Evolutionary conservation across 2,329 filamentous ascomycete genomes (phyloP), one percentile per base, ranked within the genome.

Genomic region (Geosmithia morbida): DNA sequence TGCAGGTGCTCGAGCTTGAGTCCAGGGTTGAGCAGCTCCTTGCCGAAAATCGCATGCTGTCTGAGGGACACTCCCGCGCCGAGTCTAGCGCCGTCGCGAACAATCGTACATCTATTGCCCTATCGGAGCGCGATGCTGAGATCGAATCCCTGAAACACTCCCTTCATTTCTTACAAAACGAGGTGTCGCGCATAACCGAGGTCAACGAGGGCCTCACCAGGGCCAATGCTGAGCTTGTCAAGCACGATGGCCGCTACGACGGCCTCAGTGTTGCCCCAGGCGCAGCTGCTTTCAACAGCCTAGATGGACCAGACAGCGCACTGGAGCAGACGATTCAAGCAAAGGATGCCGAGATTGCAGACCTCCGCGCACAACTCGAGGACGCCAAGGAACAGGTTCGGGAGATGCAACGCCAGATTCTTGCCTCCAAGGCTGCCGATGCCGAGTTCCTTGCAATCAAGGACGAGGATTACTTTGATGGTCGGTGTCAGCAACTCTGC

Each of bases 391-490:
- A 75, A 50, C 70, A 77, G 58, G 76, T 84, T 46, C 72, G 73
- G 49, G 63, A 67, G 33, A 59, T 70, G 54, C 66, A 70, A 50
- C 62, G 63, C 42, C 60, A 81, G 60, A 81, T 83, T 44, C 69
- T 82, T 51, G 65, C 64, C 17, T 61, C 72, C 50, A 79, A 79
- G 56, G 69, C 77, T 47, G 71, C 73, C 51, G 83, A 87, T 56
- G 78, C 67, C 49, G 69, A 85, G 54, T 90, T 94, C 66, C 80
- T 97, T 52, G 77, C 76, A 45, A 72, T 88, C 51, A 79, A 79
- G 54, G 88, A 96, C 59, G 89, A 96, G 62, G 89, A 96, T 66
- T 89, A 96, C 70, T 97, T 98, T 60, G 88, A 96, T 59, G 80
- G 80, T 57, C 85, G 89, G 41, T 98, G 92, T 62, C 88, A 96